Evolutionary conservation across 495 filamentous ascomycete species (phyloP), one percentile per base, ranked within the genome.

Genomic region (Rusavskia elegans): DNA sequence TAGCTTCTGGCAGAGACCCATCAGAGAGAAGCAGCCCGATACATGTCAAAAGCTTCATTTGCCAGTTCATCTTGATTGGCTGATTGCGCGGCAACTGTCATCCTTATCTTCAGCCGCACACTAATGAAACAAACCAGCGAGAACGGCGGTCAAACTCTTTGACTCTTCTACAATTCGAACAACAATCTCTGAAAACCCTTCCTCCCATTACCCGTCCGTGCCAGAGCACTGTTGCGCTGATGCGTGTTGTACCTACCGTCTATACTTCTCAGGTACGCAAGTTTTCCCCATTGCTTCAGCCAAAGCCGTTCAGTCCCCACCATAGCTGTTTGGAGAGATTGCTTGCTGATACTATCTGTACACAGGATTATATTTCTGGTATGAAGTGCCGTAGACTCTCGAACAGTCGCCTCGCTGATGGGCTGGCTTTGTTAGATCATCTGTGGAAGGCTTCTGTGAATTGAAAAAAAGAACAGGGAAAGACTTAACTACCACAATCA

Each of bases 291-390:
- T 62, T 54, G 51, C 54, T 55, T 58, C 52, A 57, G 45, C 50
- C 44, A 38, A 54, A 48, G 59, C 41, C n/a, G 48, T 23, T 36
- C 51, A 27, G 44, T 21, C n/a, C 19, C 27, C 52, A 44, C 32
- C 46, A 44, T 40, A 42, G 39, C 57, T 23, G 38, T 46, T 53
- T 62, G 29, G 21, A 29, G 21, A 25, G 19, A 46, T 16, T 16
- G 6, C 16, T 19, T 11, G 44, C 44, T 46, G 23, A 46, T 46
- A 11, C 5, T 11, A 11, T 29, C 32, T 35, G 2, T 50, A 53
- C 56, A 50, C 63, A 92, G 87, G 87, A 94, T 78, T 94, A 94
- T 75, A 85, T 94, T 75, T 94, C 87, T 84, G 85, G 84, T 87
- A 70, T 61, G 75, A 57, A 39, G 16, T 9, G 57, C 53, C 45